phyloP scores from a whole-genome alignment of 2,329 filamentous ascomycete genomes.

The Colletotrichum karsti region DNA sequence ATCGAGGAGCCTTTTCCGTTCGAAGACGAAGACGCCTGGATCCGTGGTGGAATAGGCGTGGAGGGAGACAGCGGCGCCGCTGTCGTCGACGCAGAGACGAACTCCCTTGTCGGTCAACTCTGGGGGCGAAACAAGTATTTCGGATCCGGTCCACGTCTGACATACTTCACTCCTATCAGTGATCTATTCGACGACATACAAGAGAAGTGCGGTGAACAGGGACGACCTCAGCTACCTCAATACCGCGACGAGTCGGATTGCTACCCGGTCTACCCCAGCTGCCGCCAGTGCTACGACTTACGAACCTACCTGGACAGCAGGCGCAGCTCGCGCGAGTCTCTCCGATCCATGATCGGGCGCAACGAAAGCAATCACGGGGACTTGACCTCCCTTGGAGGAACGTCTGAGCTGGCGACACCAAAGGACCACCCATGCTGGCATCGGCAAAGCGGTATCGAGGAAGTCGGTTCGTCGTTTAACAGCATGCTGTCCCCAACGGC shows the following conservation, averaged over 20 bases:
- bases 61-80: conserved; percentile 54
- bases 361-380: conserved; percentile 46
- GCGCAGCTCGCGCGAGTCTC: conserved; percentile 49
- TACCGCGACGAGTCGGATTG: conserved; percentile 49
- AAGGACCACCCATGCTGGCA: conserved; percentile 41
- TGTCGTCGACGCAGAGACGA: conserved; percentile 49
- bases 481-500: conserved; percentile 37
- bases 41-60: conserved; percentile 54
- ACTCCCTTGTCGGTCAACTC: conserved; percentile 50
- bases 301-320: conserved; percentile 50
- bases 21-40: conserved; percentile 53
- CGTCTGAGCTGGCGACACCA: conserved; percentile 53
- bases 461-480: conserved; percentile 43
- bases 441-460: conserved; percentile 44
- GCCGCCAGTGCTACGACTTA: conserved; percentile 50
- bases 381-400: conserved; percentile 44
- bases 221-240: conserved; percentile 49
- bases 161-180: conserved; percentile 53
- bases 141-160: conserved; percentile 48
- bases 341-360: conserved; percentile 51
- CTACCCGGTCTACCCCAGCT: conserved; percentile 49
- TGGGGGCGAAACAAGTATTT: conserved; percentile 55
- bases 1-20: conserved; percentile 47
- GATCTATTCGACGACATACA: conserved; percentile 57
- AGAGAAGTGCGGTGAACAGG: conserved; percentile 49